A percentile compares a stretch with the other conserved stretches of the same genome.
Conservation (phyloP, 2,329 filamentous ascomycete species). For the Plenodomus tracheiphilus region DNA sequence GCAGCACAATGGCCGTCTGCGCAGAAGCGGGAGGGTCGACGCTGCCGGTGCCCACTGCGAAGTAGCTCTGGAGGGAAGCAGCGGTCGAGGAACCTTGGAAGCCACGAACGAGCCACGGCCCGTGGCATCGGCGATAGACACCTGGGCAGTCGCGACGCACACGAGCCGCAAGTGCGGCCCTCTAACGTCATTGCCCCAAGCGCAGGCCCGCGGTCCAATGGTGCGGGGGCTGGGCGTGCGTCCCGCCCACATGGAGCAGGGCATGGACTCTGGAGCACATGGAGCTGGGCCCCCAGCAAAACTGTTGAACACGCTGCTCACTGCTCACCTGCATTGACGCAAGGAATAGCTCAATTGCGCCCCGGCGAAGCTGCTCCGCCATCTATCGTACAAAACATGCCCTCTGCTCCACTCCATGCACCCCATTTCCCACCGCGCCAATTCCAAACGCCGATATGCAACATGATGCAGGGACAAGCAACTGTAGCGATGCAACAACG, state of each 20-base stretch:
- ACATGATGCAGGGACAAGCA: conserved; percentile 26
- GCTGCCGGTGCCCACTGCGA: too few species aligned
- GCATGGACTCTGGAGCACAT: too few species aligned
- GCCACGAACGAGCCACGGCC: conserved; percentile 1
- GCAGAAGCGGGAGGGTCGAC: too few species aligned
- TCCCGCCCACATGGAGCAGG: conserved; percentile 8
- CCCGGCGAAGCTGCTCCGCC: background rate
- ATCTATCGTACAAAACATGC: conserved; percentile 28
- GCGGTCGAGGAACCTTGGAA: conserved; percentile 15
- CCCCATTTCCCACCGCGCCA: background rate
- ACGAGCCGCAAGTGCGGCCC: conserved; percentile 20
- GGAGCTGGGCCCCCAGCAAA: conserved; percentile 1
- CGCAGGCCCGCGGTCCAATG: conserved; percentile 7
- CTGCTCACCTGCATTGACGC: background rate
- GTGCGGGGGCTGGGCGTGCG: conserved; percentile 10
- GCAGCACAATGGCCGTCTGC: conserved; percentile 6
- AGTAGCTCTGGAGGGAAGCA: conserved; percentile 19
- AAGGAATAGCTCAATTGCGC: background rate
- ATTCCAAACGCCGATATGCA: conserved; percentile 25
- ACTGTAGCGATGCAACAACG: conserved; percentile 24
- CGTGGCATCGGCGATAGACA: conserved; percentile 21
- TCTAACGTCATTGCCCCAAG: conserved; percentile 29
- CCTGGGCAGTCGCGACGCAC: conserved; percentile 22
- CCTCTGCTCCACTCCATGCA: conserved; percentile 12
- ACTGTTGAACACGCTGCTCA: conserved; percentile 10